phyloP scores from a whole-genome alignment of 768 basidiomycete species.

The Pluteus cervinus region DNA sequence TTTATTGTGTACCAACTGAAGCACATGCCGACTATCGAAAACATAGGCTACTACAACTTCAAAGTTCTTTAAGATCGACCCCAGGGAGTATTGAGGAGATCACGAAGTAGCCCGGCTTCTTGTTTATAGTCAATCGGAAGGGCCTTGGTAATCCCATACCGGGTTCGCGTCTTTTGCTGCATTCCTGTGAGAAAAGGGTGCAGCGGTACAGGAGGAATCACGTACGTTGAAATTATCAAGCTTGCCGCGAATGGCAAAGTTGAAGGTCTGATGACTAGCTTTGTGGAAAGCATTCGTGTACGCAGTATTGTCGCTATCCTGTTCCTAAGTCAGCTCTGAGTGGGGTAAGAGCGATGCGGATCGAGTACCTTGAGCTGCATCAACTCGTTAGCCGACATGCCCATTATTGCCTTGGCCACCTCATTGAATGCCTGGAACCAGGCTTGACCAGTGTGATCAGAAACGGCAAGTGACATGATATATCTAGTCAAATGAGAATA shows the following conservation, averaged over 20 bases:
- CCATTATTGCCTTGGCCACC: conserved; percentile 70
- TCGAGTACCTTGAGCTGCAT: conserved; percentile 57
- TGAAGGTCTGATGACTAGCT: conserved; percentile 66
- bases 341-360: not conserved
- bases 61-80: conserved; percentile 21
- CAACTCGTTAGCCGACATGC: conserved; percentile 73
- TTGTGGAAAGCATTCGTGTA: conserved; percentile 56
- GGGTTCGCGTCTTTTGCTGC: conserved; percentile 76
- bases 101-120: conserved; percentile 54
- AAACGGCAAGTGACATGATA: conserved; percentile 78
- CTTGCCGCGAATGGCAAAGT: conserved; percentile 82
- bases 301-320: conserved; percentile 56
- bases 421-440: conserved; percentile 98
- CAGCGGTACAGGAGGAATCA: conserved; percentile 2
- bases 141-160: conserved; percentile 76
- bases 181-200: not conserved
- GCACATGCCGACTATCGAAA: conserved; percentile 13
- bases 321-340: not conserved
- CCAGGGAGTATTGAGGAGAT: conserved; percentile 58
- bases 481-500: conserved; percentile 39
- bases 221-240: conserved; percentile 82
- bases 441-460: conserved; percentile 84
- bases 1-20: conserved; percentile 12
- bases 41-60: conserved; percentile 8
- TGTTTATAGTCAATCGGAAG: conserved; percentile 59